Percentiles rank a stretch among this genome's conserved stretches.
Evolutionary conservation across 805 yeast species (phyloP).

Genomic region (Schwanniomyces sp.): DNA sequence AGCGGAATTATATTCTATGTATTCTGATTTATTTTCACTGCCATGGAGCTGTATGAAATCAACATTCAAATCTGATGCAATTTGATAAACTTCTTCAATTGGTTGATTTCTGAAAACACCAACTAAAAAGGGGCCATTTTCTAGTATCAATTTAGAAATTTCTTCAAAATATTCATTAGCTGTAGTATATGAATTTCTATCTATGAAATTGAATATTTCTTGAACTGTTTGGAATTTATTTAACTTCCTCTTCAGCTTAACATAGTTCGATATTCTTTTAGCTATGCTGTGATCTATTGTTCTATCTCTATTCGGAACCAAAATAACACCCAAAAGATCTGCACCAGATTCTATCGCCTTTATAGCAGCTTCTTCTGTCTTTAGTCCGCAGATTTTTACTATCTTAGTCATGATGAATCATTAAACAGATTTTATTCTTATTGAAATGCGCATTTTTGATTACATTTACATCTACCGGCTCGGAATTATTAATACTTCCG

Average conservation of each 20-base stretch:
- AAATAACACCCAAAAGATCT: conserved; percentile 75
- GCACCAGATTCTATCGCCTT: conserved; percentile 73
- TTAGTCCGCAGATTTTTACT: conserved; percentile 87
- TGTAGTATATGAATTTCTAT: conserved; percentile 8
- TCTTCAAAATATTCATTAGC: conserved; percentile 30
- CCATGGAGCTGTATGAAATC: conserved; percentile 94
- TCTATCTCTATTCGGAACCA: conserved; percentile 81
- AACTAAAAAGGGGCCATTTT: conserved; percentile 67
- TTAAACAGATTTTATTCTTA: neutral
- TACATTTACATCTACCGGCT: no score
- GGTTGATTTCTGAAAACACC: conserved; percentile 91
- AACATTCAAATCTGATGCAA: conserved; percentile 46
- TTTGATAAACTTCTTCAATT: conserved; percentile 53
- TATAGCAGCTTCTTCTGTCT: conserved; percentile 65
- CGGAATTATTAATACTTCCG: no score
- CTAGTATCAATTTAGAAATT: conserved; percentile 18
- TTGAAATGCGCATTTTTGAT: neutral
- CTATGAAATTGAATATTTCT: conserved; percentile 14
- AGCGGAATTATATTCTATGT: conserved; percentile 41
- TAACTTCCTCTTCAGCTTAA: conserved; percentile 19
- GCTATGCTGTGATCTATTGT: conserved; percentile 50
- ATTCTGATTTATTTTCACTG: conserved; percentile 49
- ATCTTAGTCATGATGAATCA: conserved; percentile 24
- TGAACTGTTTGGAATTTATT: conserved; percentile 16
- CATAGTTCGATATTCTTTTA: conserved; percentile 23